Evolutionary conservation across 495 filamentous ascomycete species (phyloP).

Genomic region (Penicillium riverlandense): DNA sequence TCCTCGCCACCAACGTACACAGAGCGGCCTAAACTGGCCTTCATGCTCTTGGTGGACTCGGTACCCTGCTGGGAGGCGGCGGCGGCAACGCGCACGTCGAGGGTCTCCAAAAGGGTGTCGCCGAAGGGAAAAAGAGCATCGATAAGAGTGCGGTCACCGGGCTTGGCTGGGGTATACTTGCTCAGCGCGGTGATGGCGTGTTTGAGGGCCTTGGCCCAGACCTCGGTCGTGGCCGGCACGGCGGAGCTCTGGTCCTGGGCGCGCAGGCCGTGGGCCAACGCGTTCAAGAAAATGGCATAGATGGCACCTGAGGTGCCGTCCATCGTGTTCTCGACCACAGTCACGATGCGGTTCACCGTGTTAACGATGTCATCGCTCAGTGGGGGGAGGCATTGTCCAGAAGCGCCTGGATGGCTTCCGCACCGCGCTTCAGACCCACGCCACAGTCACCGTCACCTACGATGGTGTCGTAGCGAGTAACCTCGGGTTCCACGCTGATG

Average conservation of each 20-base stretch:
- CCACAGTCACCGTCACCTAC: slow-evolving; percentile 97
- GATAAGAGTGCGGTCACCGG: slow-evolving; percentile 83
- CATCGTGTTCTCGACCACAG: slow-evolving; percentile 82
- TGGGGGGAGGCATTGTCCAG: slow-evolving; percentile 43
- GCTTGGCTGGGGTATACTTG: slow-evolving; percentile 83
- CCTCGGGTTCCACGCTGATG: slow-evolving; percentile 70
- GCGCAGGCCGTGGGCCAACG: slow-evolving; percentile 70
- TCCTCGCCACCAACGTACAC: slow-evolving; percentile 89
- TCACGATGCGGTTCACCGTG: slow-evolving; percentile 69
- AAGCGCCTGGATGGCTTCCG: slow-evolving; percentile 72
- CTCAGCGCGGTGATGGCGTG: slow-evolving; percentile 63
- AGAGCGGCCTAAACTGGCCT: slow-evolving; percentile 75
- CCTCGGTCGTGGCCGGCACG: slow-evolving; percentile 40
- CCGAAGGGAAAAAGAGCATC: slow-evolving; percentile 89
- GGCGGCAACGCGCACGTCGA: slow-evolving; percentile 62
- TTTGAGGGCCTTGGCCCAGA: slow-evolving; percentile 71
- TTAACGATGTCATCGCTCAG: slow-evolving; percentile 61
- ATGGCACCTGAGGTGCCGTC: slow-evolving; percentile 94
- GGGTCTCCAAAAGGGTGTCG: slow-evolving; percentile 53
- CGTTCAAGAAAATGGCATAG: slow-evolving; percentile 93
- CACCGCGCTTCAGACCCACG: slow-evolving; percentile 80
- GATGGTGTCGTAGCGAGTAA: slow-evolving; percentile 85
- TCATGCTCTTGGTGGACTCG: slow-evolving; percentile 84
- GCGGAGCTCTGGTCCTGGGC: slow-evolving; percentile 42
- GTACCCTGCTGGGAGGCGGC: slow-evolving; percentile 69